These are phyloP conservation scores for Fallopia convolvulus DNA, from an alignment of 148 eudicot species.

Conservation along the genomic window DNA sequence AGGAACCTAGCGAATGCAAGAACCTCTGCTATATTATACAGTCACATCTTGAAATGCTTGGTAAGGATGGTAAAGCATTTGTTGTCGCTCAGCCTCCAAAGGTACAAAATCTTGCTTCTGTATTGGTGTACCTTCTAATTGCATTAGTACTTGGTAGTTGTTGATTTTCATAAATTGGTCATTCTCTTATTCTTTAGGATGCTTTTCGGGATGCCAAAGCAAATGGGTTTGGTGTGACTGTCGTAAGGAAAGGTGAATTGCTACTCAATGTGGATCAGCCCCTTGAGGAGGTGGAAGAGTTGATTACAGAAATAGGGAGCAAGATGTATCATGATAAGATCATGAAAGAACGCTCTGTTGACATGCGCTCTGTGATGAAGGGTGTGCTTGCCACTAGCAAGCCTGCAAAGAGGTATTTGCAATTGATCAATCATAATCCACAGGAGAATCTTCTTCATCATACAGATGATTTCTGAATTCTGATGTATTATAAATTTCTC, in stretches of 20 bases:
- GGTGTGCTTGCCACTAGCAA: conserved; percentile 61
- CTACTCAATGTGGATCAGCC: conserved; percentile 73
- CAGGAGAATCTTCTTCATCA: neutral
- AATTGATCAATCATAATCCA: neutral
- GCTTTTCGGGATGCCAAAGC: conserved; percentile 68
- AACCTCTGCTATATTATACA: conserved; percentile 75
- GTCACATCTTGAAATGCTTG: conserved; percentile 80
- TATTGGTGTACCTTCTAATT: neutral
- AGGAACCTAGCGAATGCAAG: conserved; percentile 72
- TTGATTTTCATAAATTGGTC: neutral
- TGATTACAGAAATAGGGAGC: conserved; percentile 68
- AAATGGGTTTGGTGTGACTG: conserved; percentile 79
- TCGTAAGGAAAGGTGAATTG: conserved; percentile 73
- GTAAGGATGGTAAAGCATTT: conserved; percentile 67
- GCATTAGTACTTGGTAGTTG: neutral
- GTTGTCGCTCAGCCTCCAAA: conserved; percentile 75
- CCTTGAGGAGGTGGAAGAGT: conserved; percentile 84
- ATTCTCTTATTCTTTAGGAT: conserved; percentile 35
- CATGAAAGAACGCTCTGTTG: conserved; percentile 58
- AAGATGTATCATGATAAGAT: conserved; percentile 81
- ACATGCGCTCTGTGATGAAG: conserved; percentile 57
- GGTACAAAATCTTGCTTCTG: conserved; percentile 27
- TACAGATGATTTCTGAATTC: neutral
- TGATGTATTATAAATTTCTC: neutral
- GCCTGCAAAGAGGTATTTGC: conserved; percentile 46